Percentiles rank a stretch among this genome's conserved stretches.
These are phyloP conservation scores for Chrysosporium keratinophilum DNA, from an alignment of 2,329 filamentous ascomycete genomes.

Conservation along the genomic window DNA sequence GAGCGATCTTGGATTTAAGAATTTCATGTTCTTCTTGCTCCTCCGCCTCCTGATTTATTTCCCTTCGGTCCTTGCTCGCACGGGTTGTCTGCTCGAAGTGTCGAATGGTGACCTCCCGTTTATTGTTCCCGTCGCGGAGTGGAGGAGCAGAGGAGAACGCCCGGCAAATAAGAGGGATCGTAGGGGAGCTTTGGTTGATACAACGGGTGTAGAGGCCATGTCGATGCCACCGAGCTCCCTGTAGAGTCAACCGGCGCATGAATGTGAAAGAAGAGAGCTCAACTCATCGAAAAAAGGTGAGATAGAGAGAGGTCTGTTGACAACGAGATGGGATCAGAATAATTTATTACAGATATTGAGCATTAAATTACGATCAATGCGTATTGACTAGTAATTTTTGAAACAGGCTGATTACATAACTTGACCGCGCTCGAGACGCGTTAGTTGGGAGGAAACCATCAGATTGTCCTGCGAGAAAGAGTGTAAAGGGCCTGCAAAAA, in stretches of 20 bases:
- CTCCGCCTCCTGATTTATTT: conserved; percentile 33
- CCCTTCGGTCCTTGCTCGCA: conserved; percentile 28
- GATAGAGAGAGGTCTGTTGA: neutral
- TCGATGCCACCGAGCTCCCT: conserved; percentile 37
- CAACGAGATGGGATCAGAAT: neutral
- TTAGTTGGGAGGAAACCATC: neutral
- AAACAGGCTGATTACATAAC: neutral
- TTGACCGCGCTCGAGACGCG: neutral
- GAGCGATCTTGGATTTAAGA: conserved; percentile 30
- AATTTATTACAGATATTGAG: neutral
- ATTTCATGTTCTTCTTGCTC: conserved; percentile 30
- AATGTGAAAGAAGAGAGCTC: conserved; percentile 21
- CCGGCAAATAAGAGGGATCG: conserved; percentile 17
- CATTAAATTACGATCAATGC: neutral
- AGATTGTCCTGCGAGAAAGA: neutral
- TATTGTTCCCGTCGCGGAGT: conserved; percentile 24
- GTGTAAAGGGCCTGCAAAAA: neutral
- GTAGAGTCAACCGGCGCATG: conserved; percentile 38
- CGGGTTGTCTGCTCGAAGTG: conserved; percentile 36
- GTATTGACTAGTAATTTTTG: neutral
- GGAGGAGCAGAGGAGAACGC: conserved; percentile 25
- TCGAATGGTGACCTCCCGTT: conserved; percentile 33
- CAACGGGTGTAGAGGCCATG: conserved; percentile 30
- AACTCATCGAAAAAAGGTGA: conserved; percentile 25
- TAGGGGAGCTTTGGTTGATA: conserved; percentile 20